Base-by-base conservation (phyloP, 768 basidiomycete species). In the Lactarius akahatsu region DNA sequence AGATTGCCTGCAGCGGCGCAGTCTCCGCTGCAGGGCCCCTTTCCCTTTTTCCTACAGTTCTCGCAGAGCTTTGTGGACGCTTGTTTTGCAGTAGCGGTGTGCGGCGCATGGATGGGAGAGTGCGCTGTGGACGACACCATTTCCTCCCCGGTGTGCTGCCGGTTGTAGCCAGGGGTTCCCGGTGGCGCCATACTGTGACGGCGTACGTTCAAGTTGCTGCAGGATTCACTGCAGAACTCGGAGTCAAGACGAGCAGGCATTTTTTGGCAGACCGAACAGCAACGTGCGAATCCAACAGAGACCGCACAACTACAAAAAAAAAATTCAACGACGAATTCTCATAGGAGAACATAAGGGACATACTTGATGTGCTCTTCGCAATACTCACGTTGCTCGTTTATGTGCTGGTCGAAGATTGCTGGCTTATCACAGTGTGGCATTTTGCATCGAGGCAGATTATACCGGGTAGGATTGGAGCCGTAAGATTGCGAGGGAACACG, bases 311-410 rank as follows among this genome's bases (percentile, higher is more conserved):
- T 67, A n/a, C 41, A n/a, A 11, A 15, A 20, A 20, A 56, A 41
- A 55, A 3, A 36, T 20, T 26, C 4, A 18, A 1, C 4, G 26
- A 18, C 23, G 23, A 28, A 16, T 10, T 9, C 47, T n/a, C 15
- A 20, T 3, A 32, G n/a, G 56, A 36, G 30, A 20, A 13, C 8
- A 36, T 32, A 52, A 23, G 11, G 47, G 4, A 15, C 66, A 10
- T 63, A 67, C 66, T 1, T 1, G 6, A 63, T 11, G 34, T 67
- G 66, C 0, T 15, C 13, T 23, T 36, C 32, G 10, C 66, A 67
- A 38, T 38, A 67, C 36, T 63, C 57, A 6, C 62, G 40, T 36
- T 56, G 62, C 32, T 67, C 57, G 26, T 63, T 36, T 16, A 59
- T 38, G 23, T 5, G 4, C 7, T 10, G 26, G 36, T 67, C 32